A percentile compares a stretch with the other conserved stretches of the same genome.
These are phyloP conservation scores for Phialophora macrospora DNA, from an alignment of 2,329 filamentous ascomycete genomes.

Conservation along the genomic window DNA sequence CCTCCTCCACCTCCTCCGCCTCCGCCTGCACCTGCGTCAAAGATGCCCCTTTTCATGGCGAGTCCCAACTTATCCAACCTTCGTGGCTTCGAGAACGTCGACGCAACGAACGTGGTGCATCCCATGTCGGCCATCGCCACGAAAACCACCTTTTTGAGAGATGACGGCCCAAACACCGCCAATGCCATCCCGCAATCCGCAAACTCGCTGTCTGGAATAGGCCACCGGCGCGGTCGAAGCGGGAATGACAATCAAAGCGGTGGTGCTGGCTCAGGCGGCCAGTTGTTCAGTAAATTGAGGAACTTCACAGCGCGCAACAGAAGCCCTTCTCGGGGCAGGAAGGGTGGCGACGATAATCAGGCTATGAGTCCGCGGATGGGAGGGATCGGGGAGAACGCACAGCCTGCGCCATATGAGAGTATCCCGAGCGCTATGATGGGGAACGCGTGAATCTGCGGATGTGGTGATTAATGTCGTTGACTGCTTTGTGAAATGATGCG, in stretches of 20 bases:
- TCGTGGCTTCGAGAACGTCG: slow-evolving; percentile 43
- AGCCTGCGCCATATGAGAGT: slow-evolving; percentile 33
- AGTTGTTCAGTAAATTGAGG: slow-evolving; percentile 58
- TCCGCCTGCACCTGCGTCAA: slow-evolving; percentile 27
- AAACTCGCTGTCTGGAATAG: slow-evolving; percentile 26
- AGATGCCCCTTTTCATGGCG: slow-evolving; percentile 3
- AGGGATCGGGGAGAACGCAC: slow-evolving; percentile 18
- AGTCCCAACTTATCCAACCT: slow-evolving; percentile 43
- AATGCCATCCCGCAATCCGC: slow-evolving; percentile 42
- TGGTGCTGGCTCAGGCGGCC: slow-evolving; percentile 37
- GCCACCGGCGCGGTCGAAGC: slow-evolving; percentile 59
- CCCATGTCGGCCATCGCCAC: slow-evolving; percentile 44
- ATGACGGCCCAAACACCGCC: slow-evolving; percentile 40
- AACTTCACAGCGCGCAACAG: slow-evolving; percentile 65
- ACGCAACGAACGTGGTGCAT: slow-evolving; percentile 27
- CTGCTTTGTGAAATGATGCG: background rate
- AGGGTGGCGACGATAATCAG: slow-evolving; percentile 33
- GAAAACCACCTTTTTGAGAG: slow-evolving; percentile 36
- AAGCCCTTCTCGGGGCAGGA: slow-evolving; percentile 60
- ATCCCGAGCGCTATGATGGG: slow-evolving; percentile 27
- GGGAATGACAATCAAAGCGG: slow-evolving; percentile 56
- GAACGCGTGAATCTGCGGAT: slow-evolving; percentile 8
- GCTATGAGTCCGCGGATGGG: slow-evolving; percentile 30
- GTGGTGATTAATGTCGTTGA: background rate
- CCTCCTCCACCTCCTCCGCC: slow-evolving; percentile 47